Evolutionary conservation across 345 rosid species (phyloP).

Genomic region (Zanthoxylum bungeanum): DNA sequence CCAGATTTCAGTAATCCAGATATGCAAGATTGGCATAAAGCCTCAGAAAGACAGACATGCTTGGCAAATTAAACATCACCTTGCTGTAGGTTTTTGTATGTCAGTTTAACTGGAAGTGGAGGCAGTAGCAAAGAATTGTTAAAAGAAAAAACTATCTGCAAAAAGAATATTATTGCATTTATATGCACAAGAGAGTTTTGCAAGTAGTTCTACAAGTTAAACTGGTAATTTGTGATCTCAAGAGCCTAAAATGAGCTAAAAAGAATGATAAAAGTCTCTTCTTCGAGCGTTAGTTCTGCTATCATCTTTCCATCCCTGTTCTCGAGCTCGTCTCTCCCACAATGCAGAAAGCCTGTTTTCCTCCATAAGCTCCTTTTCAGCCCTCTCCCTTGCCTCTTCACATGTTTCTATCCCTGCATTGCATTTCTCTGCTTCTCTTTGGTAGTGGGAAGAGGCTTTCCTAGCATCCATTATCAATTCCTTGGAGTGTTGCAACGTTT

Average conservation of each 20-base stretch:
- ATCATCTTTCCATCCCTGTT: conserved; percentile 30
- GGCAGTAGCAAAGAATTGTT: neutral
- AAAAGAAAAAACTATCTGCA: neutral
- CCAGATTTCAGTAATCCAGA: neutral
- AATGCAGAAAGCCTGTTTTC: conserved; percentile 29
- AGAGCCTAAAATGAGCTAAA: neutral
- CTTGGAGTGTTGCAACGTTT: conserved; percentile 24
- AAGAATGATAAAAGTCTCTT: neutral
- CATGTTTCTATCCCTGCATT: conserved; percentile 31
- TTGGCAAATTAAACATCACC: neutral
- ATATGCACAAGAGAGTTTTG: neutral
- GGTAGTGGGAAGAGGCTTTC: conserved; percentile 25
- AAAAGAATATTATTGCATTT: neutral
- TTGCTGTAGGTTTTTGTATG: neutral
- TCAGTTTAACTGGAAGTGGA: neutral
- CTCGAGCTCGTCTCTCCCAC: conserved; percentile 44
- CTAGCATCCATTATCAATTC: conserved; percentile 15
- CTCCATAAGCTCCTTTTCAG: conserved; percentile 28
- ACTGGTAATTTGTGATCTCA: neutral
- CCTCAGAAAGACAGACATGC: neutral
- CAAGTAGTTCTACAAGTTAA: neutral
- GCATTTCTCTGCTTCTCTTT: conserved; percentile 48
- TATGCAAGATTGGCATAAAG: too few species aligned
- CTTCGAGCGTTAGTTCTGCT: neutral
- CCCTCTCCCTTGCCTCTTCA: conserved; percentile 42